Evolutionary conservation across 306 rosid species (phyloP).

Genomic region (Cyclanthera cordifolia): DNA sequence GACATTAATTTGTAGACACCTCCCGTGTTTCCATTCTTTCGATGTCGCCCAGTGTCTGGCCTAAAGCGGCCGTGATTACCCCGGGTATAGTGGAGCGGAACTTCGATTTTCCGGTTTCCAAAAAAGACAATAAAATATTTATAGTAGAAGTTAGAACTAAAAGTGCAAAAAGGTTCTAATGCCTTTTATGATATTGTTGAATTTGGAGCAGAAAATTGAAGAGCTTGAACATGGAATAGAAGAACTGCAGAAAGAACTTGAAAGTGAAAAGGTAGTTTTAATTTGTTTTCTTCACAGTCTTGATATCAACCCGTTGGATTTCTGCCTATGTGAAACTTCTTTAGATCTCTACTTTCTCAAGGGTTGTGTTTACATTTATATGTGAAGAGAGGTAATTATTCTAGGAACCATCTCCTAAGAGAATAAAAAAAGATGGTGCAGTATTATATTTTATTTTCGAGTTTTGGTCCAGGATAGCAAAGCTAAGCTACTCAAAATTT

Average conservation of each 20-base stretch:
- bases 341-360: background rate
- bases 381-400: background rate
- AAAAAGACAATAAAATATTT: no score
- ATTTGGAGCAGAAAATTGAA: conserved; percentile 58
- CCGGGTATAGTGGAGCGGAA: no score
- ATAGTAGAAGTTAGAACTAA: conserved; percentile 2
- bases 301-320: background rate
- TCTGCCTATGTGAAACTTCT: background rate
- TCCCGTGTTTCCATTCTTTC: no score
- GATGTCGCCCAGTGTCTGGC: no score
- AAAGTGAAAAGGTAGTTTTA: conserved; percentile 77
- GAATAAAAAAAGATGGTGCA: no score
- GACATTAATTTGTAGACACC: no score
- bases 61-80: no score
- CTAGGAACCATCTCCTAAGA: background rate
- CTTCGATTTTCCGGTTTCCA: no score
- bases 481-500: background rate
- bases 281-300: conserved; percentile 1
- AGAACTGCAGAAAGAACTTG: conserved; percentile 61
- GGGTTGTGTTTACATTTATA: background rate
- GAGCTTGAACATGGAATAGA: conserved; percentile 55
- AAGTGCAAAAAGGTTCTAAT: conserved; percentile 18
- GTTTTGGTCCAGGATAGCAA: no score
- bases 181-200: conserved; percentile 15
- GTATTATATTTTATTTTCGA: no score